Evolutionary conservation across 1,284 basidiomycete species (phyloP).

Genomic region (Marasmius fiardii): DNA sequence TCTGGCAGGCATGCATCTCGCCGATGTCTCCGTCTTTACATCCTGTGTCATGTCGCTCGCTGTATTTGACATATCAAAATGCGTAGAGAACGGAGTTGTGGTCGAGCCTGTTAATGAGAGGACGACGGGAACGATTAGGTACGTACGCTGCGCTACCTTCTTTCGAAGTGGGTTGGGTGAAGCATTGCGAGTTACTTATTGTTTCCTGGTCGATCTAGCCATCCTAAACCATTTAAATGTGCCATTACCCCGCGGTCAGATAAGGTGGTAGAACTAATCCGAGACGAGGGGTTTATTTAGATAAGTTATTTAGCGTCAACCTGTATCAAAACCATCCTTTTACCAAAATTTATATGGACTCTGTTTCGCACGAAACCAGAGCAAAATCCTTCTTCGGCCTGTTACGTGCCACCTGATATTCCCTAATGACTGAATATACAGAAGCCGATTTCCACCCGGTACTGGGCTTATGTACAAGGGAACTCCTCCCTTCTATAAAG

Average conservation of each 20-base stretch:
- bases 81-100: constrained; percentile 38
- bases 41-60: constrained; percentile 51
- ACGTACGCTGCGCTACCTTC: constrained; percentile 3
- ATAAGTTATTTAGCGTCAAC: too few relatives aligned
- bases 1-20: constrained; percentile 45
- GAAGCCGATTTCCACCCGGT: too few relatives aligned
- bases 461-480: too few relatives aligned
- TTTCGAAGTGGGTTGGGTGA: too few relatives aligned
- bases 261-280: constrained; percentile 48
- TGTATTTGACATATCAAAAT: constrained; percentile 48
- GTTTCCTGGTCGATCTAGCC: constrained; percentile 34
- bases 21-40: constrained; percentile 55
- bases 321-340: too few relatives aligned
- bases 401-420: too few relatives aligned
- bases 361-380: too few relatives aligned
- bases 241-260: constrained; percentile 55
- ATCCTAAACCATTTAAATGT: constrained; percentile 60
- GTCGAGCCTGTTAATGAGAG: constrained; percentile 49
- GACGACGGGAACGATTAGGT: constrained; percentile 60
- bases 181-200: too few relatives aligned
- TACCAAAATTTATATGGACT: too few relatives aligned
- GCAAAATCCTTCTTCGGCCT: too few relatives aligned
- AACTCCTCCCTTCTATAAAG: too few relatives aligned
- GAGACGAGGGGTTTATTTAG: constrained; percentile 29
- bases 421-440: too few relatives aligned